These are phyloP conservation scores for Pichia sorboxylosa DNA, from an alignment of 1,139 yeast species.

Conservation along the genomic window DNA sequence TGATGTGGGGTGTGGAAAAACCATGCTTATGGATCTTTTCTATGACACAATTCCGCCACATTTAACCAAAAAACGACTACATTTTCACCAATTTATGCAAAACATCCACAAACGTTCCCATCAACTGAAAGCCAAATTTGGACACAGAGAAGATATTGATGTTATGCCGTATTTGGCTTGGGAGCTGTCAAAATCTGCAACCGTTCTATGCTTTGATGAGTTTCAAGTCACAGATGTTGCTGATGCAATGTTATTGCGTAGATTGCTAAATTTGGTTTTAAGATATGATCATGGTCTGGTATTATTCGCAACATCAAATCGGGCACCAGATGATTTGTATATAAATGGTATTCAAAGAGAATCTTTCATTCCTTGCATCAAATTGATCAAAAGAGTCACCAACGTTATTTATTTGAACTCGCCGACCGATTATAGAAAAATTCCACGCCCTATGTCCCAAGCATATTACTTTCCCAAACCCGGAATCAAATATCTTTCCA, in stretches of 20 bases:
- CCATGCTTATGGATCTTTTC: slow-evolving; percentile 95
- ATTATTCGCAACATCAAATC: slow-evolving; percentile 84
- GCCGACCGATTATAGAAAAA: slow-evolving; percentile 86
- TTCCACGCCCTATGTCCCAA: slow-evolving; percentile 71
- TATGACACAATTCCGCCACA: slow-evolving; percentile 71
- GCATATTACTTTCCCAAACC: slow-evolving; percentile 72
- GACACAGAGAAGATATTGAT: slow-evolving; percentile 55
- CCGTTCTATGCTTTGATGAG: slow-evolving; percentile 88
- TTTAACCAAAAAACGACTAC: slow-evolving; percentile 67
- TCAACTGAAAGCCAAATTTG: slow-evolving; percentile 51
- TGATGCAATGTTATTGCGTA: slow-evolving; percentile 88
- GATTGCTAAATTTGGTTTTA: slow-evolving; percentile 53
- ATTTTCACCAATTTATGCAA: slow-evolving; percentile 97
- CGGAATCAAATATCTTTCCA: slow-evolving; percentile 41
- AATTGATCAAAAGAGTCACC: slow-evolving; percentile 60
- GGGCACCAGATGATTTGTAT: slow-evolving; percentile 90
- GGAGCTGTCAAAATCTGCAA: slow-evolving; percentile 64
- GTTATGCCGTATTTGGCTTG: slow-evolving; percentile 77
- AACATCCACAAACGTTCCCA: slow-evolving; percentile 80
- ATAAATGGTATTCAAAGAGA: slow-evolving; percentile 88
- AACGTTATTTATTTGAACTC: slow-evolving; percentile 74
- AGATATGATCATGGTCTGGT: slow-evolving; percentile 69
- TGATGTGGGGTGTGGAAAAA: slow-evolving; percentile 97
- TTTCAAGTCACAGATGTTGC: slow-evolving; percentile 96
- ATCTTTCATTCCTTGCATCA: slow-evolving; percentile 85